Conservation (phyloP, 176 grass and related monocot species). For the Paspalum vaginatum region DNA sequence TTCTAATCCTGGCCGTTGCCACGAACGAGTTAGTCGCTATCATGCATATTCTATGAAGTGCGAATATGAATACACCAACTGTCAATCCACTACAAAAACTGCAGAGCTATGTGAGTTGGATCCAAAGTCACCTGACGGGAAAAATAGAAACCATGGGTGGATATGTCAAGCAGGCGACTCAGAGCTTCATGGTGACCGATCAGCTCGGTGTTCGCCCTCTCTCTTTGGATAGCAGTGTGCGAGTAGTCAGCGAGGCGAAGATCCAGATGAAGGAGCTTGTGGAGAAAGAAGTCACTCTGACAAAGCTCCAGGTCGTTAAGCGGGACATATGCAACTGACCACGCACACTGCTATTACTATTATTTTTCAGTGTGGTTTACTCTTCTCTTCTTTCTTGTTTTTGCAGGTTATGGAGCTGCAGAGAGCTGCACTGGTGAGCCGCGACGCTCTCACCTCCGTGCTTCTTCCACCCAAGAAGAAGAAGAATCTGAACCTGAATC, state of each 20-base stretch:
- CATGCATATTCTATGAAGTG: no score
- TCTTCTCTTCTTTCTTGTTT: neutral
- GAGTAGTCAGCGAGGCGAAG: neutral
- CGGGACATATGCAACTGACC: neutral
- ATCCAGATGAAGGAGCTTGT: slow-evolving; percentile 7
- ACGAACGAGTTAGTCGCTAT: neutral
- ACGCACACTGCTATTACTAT: neutral
- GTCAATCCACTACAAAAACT: neutral
- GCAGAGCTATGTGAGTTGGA: neutral
- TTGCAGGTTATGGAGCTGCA: slow-evolving; percentile 12
- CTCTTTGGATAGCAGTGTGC: neutral
- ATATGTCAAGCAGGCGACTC: neutral
- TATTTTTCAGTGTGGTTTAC: no score
- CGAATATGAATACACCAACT: neutral
- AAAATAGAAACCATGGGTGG: neutral
- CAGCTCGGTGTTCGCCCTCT: neutral
- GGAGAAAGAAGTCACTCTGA: slow-evolving; percentile 28
- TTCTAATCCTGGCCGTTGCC: neutral
- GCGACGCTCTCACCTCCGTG: slow-evolving; percentile 1
- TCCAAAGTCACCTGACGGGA: neutral
- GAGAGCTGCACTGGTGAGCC: slow-evolving; percentile 6
- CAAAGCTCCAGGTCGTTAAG: slow-evolving; percentile 21
- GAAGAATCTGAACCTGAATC: slow-evolving; percentile 3
- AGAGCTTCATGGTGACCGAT: slow-evolving; percentile 25
- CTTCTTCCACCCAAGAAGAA: slow-evolving; percentile 25